A percentile compares a stretch with the other conserved stretches of the same genome.
Evolutionary conservation across 768 basidiomycete genomes (phyloP).

Genomic region (Termitomyces sp.): DNA sequence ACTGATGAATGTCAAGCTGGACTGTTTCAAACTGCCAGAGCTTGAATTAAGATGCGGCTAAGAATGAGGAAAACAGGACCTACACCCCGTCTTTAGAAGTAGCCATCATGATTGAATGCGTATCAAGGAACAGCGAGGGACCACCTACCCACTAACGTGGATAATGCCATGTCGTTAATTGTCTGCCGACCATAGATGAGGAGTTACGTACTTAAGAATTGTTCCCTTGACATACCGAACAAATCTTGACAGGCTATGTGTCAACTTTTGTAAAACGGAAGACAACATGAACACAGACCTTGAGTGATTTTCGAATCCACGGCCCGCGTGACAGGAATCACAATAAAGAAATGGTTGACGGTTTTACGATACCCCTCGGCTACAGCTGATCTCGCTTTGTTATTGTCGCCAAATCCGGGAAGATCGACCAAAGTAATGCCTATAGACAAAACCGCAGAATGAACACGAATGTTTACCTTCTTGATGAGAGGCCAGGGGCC

Average conservation of each 20-base stretch:
- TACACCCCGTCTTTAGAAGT: constrained; percentile 6
- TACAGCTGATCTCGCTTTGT: neutral
- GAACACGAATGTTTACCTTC: neutral
- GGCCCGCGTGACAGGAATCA: neutral
- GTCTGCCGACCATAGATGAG: neutral
- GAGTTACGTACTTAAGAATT: constrained; percentile 2
- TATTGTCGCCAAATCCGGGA: constrained; percentile 3
- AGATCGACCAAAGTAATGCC: constrained; percentile 2
- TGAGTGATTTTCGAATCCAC: neutral
- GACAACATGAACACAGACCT: neutral
- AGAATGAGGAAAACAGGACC: neutral
- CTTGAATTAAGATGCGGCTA: neutral
- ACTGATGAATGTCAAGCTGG: constrained; percentile 8
- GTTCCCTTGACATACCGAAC: neutral
- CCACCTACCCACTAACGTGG: neutral
- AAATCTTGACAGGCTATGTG: neutral
- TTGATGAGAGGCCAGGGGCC: constrained; percentile 6
- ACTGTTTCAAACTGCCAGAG: neutral
- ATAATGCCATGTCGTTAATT: neutral
- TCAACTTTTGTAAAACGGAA: neutral
- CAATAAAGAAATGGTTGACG: constrained; percentile 1
- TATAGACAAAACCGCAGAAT: neutral
- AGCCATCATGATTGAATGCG: neutral
- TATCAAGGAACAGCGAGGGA: neutral
- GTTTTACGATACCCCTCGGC: constrained; percentile 4